These are phyloP conservation scores for Aspergillus oerlinghausenensis DNA, from an alignment of 2,329 filamentous ascomycete genomes.

Conservation along the genomic window DNA sequence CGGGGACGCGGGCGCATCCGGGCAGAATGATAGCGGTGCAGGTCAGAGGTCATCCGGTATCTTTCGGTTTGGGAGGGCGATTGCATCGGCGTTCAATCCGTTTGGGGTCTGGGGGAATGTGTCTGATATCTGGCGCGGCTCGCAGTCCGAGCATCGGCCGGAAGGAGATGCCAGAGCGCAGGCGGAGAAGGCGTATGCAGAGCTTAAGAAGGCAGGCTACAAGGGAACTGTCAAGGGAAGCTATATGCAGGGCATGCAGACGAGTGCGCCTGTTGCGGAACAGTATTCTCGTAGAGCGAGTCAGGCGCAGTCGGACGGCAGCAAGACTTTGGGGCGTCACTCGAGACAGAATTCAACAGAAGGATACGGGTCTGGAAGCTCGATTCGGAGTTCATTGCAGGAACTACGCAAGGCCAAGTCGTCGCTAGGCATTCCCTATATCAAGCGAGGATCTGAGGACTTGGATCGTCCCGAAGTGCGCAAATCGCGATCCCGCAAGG, in stretches of 20 bases:
- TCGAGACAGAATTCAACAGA: slow-evolving; percentile 13
- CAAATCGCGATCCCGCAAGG: slow-evolving; percentile 51
- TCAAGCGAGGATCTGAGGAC: slow-evolving; percentile 22
- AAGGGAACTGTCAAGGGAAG: slow-evolving; percentile 37
- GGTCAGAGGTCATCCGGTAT: slow-evolving; percentile 42
- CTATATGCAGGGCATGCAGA: slow-evolving; percentile 21
- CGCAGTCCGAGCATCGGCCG: slow-evolving; percentile 34
- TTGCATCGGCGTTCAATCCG: slow-evolving; percentile 52
- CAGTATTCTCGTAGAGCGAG: slow-evolving; percentile 30
- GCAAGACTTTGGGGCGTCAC: slow-evolving; percentile 9
- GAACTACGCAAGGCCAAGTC: slow-evolving; percentile 34
- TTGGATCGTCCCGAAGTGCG: slow-evolving; percentile 32
- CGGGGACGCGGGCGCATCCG: slow-evolving; percentile 21
- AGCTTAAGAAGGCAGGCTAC: slow-evolving; percentile 51
- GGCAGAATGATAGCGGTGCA: slow-evolving; percentile 20
- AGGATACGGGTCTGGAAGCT: slow-evolving; percentile 18
- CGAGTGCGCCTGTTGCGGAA: slow-evolving; percentile 24
- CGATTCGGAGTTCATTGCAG: slow-evolving; percentile 30
- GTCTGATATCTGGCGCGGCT: slow-evolving; percentile 41
- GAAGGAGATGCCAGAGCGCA: slow-evolving; percentile 43
- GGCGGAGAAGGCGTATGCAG: slow-evolving; percentile 49
- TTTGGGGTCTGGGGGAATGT: slow-evolving; percentile 44
- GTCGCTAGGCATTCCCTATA: slow-evolving; percentile 25
- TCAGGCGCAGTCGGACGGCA: slow-evolving; percentile 28
- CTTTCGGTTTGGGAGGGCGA: slow-evolving; percentile 52